Conservation (phyloP, 2,329 filamentous ascomycete genomes). For the Clonostachys byssicola region DNA sequence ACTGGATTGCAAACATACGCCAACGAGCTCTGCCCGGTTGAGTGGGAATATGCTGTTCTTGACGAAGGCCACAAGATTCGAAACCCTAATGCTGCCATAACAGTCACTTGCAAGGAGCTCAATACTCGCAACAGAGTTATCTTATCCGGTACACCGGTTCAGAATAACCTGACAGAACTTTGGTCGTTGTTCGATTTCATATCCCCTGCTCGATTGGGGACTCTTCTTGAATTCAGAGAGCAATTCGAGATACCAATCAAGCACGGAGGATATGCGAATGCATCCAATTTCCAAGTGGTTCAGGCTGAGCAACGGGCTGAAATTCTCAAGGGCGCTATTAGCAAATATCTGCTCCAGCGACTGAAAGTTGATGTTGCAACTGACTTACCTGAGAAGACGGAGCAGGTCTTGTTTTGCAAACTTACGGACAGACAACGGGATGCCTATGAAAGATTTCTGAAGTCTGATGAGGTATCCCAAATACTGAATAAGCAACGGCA, state of each 20-base stretch:
- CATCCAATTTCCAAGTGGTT: conserved; percentile 89
- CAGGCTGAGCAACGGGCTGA: conserved; percentile 93
- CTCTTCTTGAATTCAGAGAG: conserved; percentile 81
- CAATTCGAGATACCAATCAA: conserved; percentile 94
- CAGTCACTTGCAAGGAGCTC: conserved; percentile 91
- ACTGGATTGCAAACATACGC: conserved; percentile 92
- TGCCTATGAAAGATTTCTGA: conserved; percentile 77
- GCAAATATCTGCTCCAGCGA: conserved; percentile 86
- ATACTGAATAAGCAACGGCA: conserved; percentile 74
- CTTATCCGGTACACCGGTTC: conserved; percentile 93
- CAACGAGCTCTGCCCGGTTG: conserved; percentile 72
- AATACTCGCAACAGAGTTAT: conserved; percentile 88
- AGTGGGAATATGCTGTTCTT: conserved; percentile 91
- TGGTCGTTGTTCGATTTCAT: conserved; percentile 99
- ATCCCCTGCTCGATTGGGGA: conserved; percentile 92
- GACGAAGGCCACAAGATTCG: conserved; percentile 98
- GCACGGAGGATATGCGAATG: conserved; percentile 91
- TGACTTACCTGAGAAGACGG: conserved; percentile 91
- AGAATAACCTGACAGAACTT: conserved; percentile 91
- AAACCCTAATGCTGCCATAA: conserved; percentile 92
- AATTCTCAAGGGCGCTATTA: conserved; percentile 89
- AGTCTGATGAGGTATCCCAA: conserved; percentile 78
- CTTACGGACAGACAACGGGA: conserved; percentile 72
- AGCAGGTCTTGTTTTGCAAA: conserved; percentile 95
- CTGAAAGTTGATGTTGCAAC: conserved; percentile 92